Evolutionary conservation across 768 basidiomycete species (phyloP), one percentile per base, ranked within the genome.

Genomic region (Trametes meyenii): DNA sequence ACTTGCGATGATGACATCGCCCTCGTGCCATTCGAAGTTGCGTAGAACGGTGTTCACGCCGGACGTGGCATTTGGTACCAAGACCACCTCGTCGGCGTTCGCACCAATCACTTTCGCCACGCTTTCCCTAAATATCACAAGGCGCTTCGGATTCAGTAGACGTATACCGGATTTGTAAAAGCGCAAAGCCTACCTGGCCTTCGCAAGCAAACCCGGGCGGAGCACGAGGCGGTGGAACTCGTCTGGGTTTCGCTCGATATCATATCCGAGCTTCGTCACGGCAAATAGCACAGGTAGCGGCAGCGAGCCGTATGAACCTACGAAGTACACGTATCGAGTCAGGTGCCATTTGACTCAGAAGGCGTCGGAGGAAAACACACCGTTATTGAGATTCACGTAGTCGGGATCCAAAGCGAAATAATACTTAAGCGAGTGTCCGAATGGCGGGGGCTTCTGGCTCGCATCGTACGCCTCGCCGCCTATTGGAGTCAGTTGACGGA

Each of bases 361-460:
- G 29, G 21, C 14, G 26, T 5, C 14, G 6, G 11, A 6, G n/a
- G 8, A 19, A 10, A 1, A 48, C 62, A 21, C 53, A 86, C 89
- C 88, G 53, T 85, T 77, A 67, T 90, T 89, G 49, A 90, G 73
- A 66, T 89, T 87, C 50, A 85, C 69, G 60, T 88, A 89, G 42
- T 78, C 76, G 5, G 84, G 76, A 43, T 85, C 82, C 23, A 89
- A 79, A 21, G 76, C 78, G 56, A 82, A 89, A 54, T 83, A 81
- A 48, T 81, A 78, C 55, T 78, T 81, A 66, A 83, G 70, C 5
- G 72, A 75, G 66, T 83, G 85, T 0, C 89, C 89, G 50, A 90
- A 88, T 1, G 73, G 58, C 14, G 84, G 80, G 0, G 78, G 78
- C 21, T 66, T 42, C 29, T 49, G 24, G 39, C 43, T 61, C n/a